These are phyloP conservation scores for Arthroderma sp. DNA, from an alignment of 2,329 filamentous ascomycete genomes.

Conservation along the genomic window DNA sequence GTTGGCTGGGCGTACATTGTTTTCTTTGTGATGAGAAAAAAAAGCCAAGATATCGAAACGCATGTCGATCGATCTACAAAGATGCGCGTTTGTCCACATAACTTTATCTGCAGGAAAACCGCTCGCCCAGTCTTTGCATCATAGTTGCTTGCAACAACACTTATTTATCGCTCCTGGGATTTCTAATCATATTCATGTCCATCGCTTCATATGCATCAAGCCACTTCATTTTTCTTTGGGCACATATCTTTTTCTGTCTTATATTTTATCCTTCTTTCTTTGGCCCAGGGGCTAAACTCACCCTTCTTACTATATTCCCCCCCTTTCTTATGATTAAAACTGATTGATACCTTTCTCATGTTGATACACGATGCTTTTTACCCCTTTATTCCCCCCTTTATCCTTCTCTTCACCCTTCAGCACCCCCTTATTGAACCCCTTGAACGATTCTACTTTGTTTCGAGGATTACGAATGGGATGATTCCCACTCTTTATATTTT, in stretches of 20 bases:
- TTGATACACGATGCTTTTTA: not conserved
- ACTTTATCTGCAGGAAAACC: too few species aligned
- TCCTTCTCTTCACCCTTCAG: not conserved
- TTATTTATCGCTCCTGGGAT: too few species aligned
- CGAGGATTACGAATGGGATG: not conserved
- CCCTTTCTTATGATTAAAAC: not conserved
- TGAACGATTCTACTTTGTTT: not conserved
- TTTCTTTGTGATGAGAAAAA: too few species aligned
- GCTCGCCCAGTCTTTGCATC: too few species aligned
- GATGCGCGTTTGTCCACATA: too few species aligned
- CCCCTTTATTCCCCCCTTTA: not conserved
- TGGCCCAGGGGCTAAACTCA: not conserved
- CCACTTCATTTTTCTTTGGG: not conserved
- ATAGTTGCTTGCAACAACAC: too few species aligned
- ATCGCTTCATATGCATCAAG: not conserved
- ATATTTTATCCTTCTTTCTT: not conserved
- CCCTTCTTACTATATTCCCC: constrained; percentile 4
- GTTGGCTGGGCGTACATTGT: too few species aligned
- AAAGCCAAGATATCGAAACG: too few species aligned
- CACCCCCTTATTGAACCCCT: not conserved
- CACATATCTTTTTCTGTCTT: not conserved
- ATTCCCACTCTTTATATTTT: not conserved
- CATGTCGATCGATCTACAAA: too few species aligned
- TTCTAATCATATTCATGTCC: too few species aligned
- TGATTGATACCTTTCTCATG: not conserved